A percentile compares a stretch with the other conserved stretches of the same genome.
These are phyloP conservation scores for Neurospora intermedia DNA, from an alignment of 495 filamentous ascomycete genomes.

Conservation along the genomic window DNA sequence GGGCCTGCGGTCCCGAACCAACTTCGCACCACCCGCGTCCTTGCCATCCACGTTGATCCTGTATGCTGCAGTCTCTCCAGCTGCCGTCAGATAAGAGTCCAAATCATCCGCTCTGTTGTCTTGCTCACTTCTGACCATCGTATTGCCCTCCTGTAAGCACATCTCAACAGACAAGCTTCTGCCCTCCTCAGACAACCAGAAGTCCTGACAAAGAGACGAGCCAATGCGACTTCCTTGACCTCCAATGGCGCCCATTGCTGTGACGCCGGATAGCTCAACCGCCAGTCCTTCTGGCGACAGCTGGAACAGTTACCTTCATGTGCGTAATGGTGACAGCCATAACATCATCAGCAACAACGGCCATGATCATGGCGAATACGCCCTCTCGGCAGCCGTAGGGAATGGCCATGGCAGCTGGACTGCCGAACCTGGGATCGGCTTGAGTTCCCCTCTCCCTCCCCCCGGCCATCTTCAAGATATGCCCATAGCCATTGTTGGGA, in stretches of 20 bases:
- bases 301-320: constrained; percentile 18
- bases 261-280: constrained; percentile 28
- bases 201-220: background rate
- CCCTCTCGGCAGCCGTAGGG: background rate
- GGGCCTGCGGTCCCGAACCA: constrained; percentile 2
- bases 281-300: constrained; percentile 23
- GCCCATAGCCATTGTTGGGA: constrained; percentile 48
- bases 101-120: background rate
- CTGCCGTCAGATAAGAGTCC: background rate
- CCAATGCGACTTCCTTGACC: background rate
- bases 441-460: constrained; percentile 4
- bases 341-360: constrained; percentile 30
- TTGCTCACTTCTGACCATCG: background rate
- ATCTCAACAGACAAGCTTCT: background rate
- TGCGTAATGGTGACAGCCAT: constrained; percentile 17
- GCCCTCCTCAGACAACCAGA: background rate
- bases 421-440: background rate
- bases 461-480: background rate
- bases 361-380: constrained; percentile 16
- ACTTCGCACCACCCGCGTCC: background rate
- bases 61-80: background rate
- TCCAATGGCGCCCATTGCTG: constrained; percentile 33
- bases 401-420: constrained; percentile 12
- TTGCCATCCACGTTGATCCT: background rate
- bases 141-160: background rate